Evolutionary conservation across 306 rosid species (phyloP).

Genomic region (Cercis canadensis): DNA sequence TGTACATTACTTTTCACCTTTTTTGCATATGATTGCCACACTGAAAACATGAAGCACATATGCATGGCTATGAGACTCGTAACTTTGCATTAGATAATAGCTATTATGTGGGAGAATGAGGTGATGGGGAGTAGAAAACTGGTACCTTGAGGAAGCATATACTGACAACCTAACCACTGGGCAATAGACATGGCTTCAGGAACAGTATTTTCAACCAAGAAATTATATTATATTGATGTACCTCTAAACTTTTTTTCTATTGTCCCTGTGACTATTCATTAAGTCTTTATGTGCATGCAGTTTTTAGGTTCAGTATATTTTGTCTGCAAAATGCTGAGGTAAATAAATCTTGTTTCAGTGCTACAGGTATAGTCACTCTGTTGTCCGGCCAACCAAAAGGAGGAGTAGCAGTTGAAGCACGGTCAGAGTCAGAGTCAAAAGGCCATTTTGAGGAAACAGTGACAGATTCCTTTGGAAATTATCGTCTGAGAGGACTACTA

Average conservation of each 20-base stretch:
- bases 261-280: no score
- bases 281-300: conserved; percentile 17
- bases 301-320: conserved; percentile 21
- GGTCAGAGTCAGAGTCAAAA: conserved; percentile 87
- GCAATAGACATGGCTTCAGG: conserved; percentile 13
- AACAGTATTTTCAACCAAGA: conserved; percentile 2
- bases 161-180: neutral
- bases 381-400: conserved; percentile 95
- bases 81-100: no score
- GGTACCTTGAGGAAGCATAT: neutral
- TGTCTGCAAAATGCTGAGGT: conserved; percentile 47
- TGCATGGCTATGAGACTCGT: no score
- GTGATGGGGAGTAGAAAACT: no score
- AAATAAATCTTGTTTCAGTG: conserved; percentile 61
- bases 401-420: conserved; percentile 92
- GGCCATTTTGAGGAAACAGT: conserved; percentile 93
- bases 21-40: no score
- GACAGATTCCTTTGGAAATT: conserved; percentile 86
- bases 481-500: conserved; percentile 88
- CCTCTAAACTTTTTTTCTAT: neutral
- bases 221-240: conserved; percentile 17
- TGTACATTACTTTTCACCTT: no score
- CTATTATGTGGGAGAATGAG: no score
- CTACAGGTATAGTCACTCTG: conserved; percentile 73
- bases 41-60: no score